Evolutionary conservation across 495 filamentous ascomycete species (phyloP).

Genomic region (Trichoderma reesei): DNA sequence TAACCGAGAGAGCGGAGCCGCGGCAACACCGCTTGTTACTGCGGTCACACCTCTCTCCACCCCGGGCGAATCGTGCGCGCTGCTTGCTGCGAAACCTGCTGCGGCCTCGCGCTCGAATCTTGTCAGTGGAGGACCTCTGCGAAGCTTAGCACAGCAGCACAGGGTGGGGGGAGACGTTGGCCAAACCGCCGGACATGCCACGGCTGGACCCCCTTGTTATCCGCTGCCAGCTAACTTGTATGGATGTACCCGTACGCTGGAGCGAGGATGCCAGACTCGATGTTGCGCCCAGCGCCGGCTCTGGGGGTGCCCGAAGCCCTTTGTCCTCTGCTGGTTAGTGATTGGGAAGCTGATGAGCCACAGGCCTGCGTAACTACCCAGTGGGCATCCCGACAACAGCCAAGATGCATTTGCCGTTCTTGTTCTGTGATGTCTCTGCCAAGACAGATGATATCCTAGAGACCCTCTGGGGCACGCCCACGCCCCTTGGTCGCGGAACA

Average conservation of each 20-base stretch:
- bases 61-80: not conserved
- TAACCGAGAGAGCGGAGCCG: constrained; percentile 8
- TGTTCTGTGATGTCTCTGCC: not conserved
- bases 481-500: not conserved
- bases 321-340: not conserved
- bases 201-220: not conserved
- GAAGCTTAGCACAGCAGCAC: not conserved
- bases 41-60: constrained; percentile 4
- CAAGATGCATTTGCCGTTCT: no score
- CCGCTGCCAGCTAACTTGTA: constrained; percentile 2
- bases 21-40: constrained; percentile 10
- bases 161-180: not conserved
- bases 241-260: no score
- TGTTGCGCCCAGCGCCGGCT: not conserved
- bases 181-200: not conserved
- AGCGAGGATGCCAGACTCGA: not conserved
- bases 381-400: no score
- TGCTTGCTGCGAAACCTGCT: not conserved
- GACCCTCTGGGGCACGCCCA: not conserved
- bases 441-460: not conserved
- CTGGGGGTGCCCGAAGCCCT: not conserved
- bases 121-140: not conserved
- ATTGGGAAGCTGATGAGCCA: not conserved
- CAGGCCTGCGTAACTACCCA: not conserved
- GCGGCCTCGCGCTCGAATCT: not conserved